Evolutionary conservation across 768 basidiomycete genomes (phyloP).

Genomic region (Rhodotorula toruloides): DNA sequence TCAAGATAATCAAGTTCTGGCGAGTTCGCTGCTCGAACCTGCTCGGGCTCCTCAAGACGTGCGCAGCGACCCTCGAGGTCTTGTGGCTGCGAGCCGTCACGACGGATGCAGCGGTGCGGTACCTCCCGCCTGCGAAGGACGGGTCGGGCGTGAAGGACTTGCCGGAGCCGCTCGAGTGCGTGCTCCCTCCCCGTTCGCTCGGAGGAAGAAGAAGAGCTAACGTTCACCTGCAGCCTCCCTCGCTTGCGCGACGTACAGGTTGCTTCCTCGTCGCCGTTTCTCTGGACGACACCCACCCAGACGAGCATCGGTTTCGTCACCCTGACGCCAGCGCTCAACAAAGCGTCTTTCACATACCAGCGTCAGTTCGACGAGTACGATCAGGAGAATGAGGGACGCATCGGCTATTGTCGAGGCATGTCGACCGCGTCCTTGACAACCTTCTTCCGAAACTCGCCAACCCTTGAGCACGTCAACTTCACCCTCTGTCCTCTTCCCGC

Average conservation of each 20-base stretch:
- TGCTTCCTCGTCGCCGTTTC: slow-evolving; percentile 1
- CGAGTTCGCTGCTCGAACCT: slow-evolving; percentile 5
- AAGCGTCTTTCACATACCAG: background rate
- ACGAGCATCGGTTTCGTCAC: slow-evolving; percentile 3
- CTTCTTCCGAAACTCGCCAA: slow-evolving; percentile 18
- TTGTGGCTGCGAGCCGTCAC: slow-evolving; percentile 4
- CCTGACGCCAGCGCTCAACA: slow-evolving; percentile 2
- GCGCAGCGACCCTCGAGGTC: background rate
- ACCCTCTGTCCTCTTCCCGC: background rate
- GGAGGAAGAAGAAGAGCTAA: background rate
- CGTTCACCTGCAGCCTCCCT: background rate
- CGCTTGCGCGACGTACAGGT: background rate
- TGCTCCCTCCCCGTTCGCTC: no score
- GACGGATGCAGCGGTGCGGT: background rate
- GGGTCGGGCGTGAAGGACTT: slow-evolving; percentile 10
- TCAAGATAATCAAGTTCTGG: slow-evolving; percentile 5
- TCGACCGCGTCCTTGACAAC: background rate
- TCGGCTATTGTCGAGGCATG: background rate
- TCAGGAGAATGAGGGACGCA: background rate
- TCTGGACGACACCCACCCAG: slow-evolving; percentile 11
- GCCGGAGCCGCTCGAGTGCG: slow-evolving; percentile 10
- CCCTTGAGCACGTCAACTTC: slow-evolving; percentile 8
- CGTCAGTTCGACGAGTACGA: background rate
- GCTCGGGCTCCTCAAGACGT: slow-evolving; percentile 16
- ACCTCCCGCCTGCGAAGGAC: background rate